Evolutionary conservation across 2,329 filamentous ascomycete species (phyloP), one percentile per base, ranked within the genome.

Genomic region (Bisporella sp.): DNA sequence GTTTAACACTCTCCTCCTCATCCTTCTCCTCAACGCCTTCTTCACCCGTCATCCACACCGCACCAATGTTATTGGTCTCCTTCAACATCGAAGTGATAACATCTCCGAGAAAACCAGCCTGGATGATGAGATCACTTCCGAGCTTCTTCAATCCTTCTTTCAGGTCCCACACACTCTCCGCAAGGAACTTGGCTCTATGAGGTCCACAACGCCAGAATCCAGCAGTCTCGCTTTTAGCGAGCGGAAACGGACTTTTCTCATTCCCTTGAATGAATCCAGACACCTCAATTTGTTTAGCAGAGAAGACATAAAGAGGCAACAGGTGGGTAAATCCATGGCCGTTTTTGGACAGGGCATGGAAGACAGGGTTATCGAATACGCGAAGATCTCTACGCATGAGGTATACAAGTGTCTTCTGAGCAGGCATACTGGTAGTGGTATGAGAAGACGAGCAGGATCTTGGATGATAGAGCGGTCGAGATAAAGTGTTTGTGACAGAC

Each of bases 41-140:
- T 51, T 90, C 85, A 5, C 73, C 73, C 0, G 83, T 85, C 76
- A 89, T 87, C 86, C 87, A 92, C 1, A 91, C 73, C 0, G 77
- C 81, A 11, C 75, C 74, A 5, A 90, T 74, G 21, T 80, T 62
- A 8, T 54, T 46, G 13, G 48, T 52, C 8, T 51, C 67, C 54
- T 61, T 65, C 1, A 89, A 61, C 5, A 89, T 65, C n/a, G 73
- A 65, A 13, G 73, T 67, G 4, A 89, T 63, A 0, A 85, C 78
- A 46, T 86, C 79, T 3, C 70, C 73, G 4, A 78, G 66, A 54
- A 68, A 73, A 5, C 88, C 88, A 7, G 83, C 78, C 5, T 86
- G 76, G 35, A 91, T 68, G 5, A 76, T 68, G 13, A 93, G 67
- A 1, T 76, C 81, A 60, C 79, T 88, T 0, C 73, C 75, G 1